Conservation (phyloP, 2,329 filamentous ascomycete species). For the Talaromyces sp. region DNA sequence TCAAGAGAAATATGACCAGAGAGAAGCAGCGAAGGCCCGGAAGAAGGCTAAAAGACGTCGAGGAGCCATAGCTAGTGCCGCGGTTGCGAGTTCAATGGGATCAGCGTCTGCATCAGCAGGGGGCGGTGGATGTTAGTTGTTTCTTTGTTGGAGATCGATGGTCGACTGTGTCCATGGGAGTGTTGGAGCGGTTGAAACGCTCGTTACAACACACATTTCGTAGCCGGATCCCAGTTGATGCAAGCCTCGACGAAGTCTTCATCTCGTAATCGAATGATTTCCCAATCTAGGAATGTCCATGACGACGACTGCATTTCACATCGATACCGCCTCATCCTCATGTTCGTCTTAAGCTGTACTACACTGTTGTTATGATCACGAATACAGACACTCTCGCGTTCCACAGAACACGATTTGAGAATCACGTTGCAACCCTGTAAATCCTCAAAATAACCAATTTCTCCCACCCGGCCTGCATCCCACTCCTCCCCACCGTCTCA, state of each 20-base stretch:
- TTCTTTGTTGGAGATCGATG: background rate
- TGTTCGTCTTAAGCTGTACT: background rate
- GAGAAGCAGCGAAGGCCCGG: background rate
- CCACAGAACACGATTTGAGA: background rate
- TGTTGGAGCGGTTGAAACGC: no score
- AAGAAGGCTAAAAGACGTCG: background rate
- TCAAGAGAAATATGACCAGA: background rate
- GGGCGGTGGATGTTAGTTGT: background rate
- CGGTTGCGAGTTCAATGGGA: background rate
- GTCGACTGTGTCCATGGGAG: no score
- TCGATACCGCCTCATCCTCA: background rate
- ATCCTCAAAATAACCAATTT: slow-evolving; percentile 85
- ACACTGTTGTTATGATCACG: background rate
- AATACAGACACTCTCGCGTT: background rate
- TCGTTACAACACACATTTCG: no score
- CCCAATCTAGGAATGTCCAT: background rate
- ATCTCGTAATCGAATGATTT: background rate
- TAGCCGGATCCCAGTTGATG: background rate
- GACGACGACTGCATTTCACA: background rate
- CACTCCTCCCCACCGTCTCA: slow-evolving; percentile 76
- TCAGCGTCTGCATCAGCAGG: background rate
- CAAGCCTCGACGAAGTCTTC: background rate
- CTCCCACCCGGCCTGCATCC: slow-evolving; percentile 90
- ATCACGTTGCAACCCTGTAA: slow-evolving; percentile 55
- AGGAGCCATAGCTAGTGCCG: background rate